Percentiles rank a stretch among this genome's conserved stretches.
phyloP scores from a whole-genome alignment of 225 moss, liverwort and hornwort species.

The Ulota crispa region DNA sequence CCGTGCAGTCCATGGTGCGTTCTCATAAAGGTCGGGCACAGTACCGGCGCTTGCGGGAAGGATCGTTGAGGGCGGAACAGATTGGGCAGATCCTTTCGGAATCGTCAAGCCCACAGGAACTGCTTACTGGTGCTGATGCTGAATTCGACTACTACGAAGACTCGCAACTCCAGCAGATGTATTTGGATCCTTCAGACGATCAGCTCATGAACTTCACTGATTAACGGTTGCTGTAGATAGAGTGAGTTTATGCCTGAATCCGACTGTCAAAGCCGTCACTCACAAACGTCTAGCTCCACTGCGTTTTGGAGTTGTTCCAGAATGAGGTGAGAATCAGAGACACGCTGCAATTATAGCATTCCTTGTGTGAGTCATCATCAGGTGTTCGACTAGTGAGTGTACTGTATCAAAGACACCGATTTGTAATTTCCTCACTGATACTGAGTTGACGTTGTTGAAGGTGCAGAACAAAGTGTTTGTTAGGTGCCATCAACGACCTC shows the following conservation, averaged over 20 bases:
- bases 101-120: conserved; percentile 36
- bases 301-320: conserved; percentile 23
- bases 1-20: conserved; percentile 60
- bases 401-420: not conserved
- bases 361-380: conserved; percentile 5
- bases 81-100: conserved; percentile 23
- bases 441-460: conserved; percentile 25
- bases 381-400: not conserved
- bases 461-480: conserved; percentile 20
- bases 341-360: not conserved
- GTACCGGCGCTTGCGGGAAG: conserved; percentile 58
- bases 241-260: not conserved
- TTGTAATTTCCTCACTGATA: not conserved
- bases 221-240: conserved; percentile 22
- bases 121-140: conserved; percentile 24
- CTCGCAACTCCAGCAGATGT: conserved; percentile 28
- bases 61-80: conserved; percentile 46
- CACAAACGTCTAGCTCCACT: conserved; percentile 6
- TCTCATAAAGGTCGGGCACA: conserved; percentile 52
- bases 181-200: conserved; percentile 39
- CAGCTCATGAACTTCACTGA: conserved; percentile 43
- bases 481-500: conserved; percentile 10
- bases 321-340: conserved; percentile 26
- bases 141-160: conserved; percentile 39
- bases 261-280: conserved; percentile 15